A percentile compares a stretch with the other conserved stretches of the same genome.
Evolutionary conservation across 257 asterid genomes (phyloP).

Genomic region (Cynanchum wilfordii): DNA sequence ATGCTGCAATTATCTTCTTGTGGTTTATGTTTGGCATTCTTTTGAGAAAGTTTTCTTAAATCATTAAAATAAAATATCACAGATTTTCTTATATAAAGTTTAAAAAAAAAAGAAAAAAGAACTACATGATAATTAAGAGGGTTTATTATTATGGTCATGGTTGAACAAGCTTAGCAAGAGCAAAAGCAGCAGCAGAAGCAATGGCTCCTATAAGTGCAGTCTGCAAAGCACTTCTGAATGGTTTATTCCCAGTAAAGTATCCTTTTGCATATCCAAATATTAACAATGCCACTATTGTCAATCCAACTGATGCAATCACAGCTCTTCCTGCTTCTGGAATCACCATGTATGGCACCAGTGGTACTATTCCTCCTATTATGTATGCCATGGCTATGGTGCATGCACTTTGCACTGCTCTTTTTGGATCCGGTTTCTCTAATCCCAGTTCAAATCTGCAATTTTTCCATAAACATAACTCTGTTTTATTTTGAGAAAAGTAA

Average conservation of each 20-base stretch:
- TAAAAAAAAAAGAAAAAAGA: too few relatives aligned
- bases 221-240: slow-evolving; percentile 62
- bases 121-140: too few relatives aligned
- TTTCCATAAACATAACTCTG: too few relatives aligned
- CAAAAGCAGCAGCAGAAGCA: slow-evolving; percentile 97
- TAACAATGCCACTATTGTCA: slow-evolving; percentile 66
- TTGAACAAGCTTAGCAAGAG: slow-evolving; percentile 79
- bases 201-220: slow-evolving; percentile 88
- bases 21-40: too few relatives aligned
- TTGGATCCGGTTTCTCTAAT: slow-evolving; percentile 93
- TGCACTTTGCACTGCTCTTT: slow-evolving; percentile 82
- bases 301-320: slow-evolving; percentile 52
- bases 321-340: slow-evolving; percentile 53
- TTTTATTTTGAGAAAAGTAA: too few relatives aligned
- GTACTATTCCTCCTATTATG: slow-evolving; percentile 78
- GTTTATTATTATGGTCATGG: slow-evolving; percentile 19
- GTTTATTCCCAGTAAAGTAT: slow-evolving; percentile 65
- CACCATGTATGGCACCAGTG: slow-evolving; percentile 78
- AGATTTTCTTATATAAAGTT: too few relatives aligned
- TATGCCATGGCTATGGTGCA: slow-evolving; percentile 73
- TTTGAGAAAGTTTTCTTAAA: too few relatives aligned
- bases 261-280: slow-evolving; percentile 86
- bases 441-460: slow-evolving; percentile 82
- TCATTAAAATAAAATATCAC: too few relatives aligned
- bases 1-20: too few relatives aligned